These are phyloP conservation scores for Candida tropicalis DNA, from an alignment of 1,139 yeast genomes.

Conservation along the genomic window DNA sequence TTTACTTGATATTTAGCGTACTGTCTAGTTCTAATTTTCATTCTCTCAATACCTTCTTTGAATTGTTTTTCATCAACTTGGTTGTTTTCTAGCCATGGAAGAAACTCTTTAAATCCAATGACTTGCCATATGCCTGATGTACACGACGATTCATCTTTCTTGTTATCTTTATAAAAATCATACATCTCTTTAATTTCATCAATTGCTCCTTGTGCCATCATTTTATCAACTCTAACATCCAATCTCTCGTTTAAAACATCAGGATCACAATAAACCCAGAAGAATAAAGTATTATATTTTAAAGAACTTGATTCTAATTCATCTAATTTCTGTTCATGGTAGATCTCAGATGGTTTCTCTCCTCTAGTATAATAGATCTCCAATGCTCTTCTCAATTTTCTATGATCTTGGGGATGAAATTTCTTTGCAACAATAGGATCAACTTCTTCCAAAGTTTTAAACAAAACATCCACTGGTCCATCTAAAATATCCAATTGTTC, in stretches of 20 bases:
- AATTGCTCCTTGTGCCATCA: constrained; percentile 72
- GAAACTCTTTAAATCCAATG: constrained; percentile 91
- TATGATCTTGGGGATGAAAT: constrained; percentile 88
- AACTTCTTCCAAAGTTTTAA: constrained; percentile 44
- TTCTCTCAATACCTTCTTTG: constrained; percentile 59
- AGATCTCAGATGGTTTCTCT: constrained; percentile 68
- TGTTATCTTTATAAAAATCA: constrained; percentile 31
- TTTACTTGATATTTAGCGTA: constrained; percentile 91
- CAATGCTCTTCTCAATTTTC: constrained; percentile 78
- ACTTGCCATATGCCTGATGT: constrained; percentile 92
- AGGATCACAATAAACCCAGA: constrained; percentile 85
- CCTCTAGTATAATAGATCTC: constrained; percentile 77
- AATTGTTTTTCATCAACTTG: constrained; percentile 25
- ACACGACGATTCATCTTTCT: constrained; percentile 32
- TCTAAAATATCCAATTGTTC: constrained; percentile 55
- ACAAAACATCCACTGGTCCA: constrained; percentile 56
- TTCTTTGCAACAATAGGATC: constrained; percentile 80
- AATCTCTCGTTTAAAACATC: constrained; percentile 60
- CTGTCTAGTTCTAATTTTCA: constrained; percentile 84
- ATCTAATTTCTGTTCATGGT: constrained; percentile 57
- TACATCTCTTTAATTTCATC: constrained; percentile 67
- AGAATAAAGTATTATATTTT: constrained; percentile 66
- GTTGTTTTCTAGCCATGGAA: constrained; percentile 64
- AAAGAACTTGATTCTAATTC: constrained; percentile 50
- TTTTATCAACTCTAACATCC: constrained; percentile 78